phyloP scores from a whole-genome alignment of 2,329 filamentous ascomycete genomes.

The Coleophoma crateriformis region DNA sequence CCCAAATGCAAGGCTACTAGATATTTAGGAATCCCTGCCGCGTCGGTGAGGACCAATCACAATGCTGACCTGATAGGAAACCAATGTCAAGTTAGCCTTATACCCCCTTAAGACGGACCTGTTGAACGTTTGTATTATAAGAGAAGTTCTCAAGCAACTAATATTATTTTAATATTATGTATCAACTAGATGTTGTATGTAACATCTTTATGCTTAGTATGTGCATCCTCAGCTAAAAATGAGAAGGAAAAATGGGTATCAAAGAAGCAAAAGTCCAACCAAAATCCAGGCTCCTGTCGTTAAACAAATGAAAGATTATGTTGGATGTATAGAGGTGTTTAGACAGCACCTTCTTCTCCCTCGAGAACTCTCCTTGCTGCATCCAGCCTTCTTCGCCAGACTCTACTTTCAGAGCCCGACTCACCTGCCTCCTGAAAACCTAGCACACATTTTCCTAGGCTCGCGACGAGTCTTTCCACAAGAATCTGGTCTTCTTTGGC shows the following conservation, averaged over 20 bases:
- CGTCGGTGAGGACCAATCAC: too few relatives aligned
- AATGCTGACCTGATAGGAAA: too few relatives aligned
- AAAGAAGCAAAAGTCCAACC: constrained; percentile 7
- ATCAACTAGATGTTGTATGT: background rate
- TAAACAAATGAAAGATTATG: constrained; percentile 2
- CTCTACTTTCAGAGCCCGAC: constrained; percentile 51
- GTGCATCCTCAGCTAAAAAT: background rate
- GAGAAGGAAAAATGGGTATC: constrained; percentile 14
- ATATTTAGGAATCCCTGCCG: too few relatives aligned
- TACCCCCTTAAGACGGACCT: too few relatives aligned
- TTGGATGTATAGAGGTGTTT: background rate
- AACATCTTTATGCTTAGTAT: background rate
- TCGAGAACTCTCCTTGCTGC: constrained; percentile 69
- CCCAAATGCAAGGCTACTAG: too few relatives aligned
- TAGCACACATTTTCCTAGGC: constrained; percentile 54
- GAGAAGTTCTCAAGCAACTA: too few relatives aligned
- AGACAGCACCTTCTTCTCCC: constrained; percentile 47
- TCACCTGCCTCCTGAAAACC: constrained; percentile 49
- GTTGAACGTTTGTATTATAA: too few relatives aligned
- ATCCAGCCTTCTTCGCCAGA: constrained; percentile 68
- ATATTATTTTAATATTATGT: background rate
- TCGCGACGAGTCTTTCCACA: constrained; percentile 54
- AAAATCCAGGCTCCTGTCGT: constrained; percentile 6
- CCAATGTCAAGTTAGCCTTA: too few relatives aligned
- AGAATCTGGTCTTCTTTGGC: constrained; percentile 50